Conservation (phyloP, 257 asterid genomes). For the Penstemon newberryi region DNA sequence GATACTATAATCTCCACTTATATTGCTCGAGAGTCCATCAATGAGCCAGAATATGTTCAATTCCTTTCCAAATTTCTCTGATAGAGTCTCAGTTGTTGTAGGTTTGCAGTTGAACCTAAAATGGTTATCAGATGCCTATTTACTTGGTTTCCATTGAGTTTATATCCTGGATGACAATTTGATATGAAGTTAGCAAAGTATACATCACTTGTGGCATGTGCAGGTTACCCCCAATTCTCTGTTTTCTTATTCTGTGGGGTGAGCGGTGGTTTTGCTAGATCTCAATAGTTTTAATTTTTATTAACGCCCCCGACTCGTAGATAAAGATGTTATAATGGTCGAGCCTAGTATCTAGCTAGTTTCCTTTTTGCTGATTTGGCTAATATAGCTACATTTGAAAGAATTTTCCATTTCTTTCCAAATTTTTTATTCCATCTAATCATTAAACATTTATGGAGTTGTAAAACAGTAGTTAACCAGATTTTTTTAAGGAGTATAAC, state of each 20-base stretch:
- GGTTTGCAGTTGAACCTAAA: conserved; percentile 13
- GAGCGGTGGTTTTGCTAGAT: background rate
- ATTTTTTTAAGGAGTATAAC: background rate
- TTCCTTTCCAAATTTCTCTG: conserved; percentile 8
- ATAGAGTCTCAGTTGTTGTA: background rate
- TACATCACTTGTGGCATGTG: background rate
- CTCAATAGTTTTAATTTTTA: background rate
- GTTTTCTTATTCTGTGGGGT: too few species aligned
- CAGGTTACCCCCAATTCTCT: background rate
- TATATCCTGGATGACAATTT: background rate
- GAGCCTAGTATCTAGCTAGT: background rate
- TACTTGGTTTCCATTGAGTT: background rate
- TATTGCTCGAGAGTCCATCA: too few species aligned
- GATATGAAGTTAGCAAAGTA: background rate
- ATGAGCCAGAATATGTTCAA: background rate
- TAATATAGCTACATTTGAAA: background rate
- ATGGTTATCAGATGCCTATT: background rate
- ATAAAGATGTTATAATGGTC: background rate
- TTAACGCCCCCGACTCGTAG: background rate
- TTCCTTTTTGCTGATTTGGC: background rate
- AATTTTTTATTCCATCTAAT: background rate
- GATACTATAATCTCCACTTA: background rate
- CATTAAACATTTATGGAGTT: background rate
- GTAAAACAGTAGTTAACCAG: background rate
- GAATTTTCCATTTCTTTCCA: background rate